These are phyloP conservation scores for Pecoramyces ruminantium DNA, from an alignment of 192 early-diverging fungal genomes.

Conservation along the genomic window DNA sequence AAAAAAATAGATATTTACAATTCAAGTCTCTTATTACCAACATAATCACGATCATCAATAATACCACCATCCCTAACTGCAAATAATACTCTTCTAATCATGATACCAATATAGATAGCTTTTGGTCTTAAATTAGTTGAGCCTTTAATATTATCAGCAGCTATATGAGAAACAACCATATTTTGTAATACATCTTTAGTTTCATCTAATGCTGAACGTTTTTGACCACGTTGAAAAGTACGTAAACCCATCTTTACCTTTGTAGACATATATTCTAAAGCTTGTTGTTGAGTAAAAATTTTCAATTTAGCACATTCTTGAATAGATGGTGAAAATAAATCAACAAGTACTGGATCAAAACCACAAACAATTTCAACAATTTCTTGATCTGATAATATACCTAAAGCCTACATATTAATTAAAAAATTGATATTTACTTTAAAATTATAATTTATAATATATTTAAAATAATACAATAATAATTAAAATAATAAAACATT, in stretches of 20 bases:
- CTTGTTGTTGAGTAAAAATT: constrained; percentile 81
- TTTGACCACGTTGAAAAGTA: constrained; percentile 4
- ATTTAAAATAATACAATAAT: not conserved
- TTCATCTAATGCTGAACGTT: constrained; percentile 44
- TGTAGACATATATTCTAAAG: constrained; percentile 70
- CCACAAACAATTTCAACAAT: constrained; percentile 86
- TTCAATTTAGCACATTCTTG: constrained; percentile 61
- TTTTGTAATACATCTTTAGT: constrained; percentile 72
- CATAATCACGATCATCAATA: constrained; percentile 92
- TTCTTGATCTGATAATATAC: constrained; percentile 86
- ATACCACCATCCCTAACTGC: constrained; percentile 62
- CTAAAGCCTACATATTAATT: constrained; percentile 46
- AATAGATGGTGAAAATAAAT: constrained; percentile 67
- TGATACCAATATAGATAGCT: constrained; percentile 79
- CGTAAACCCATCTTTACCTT: constrained; percentile 45
- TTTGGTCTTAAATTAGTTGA: constrained; percentile 73
- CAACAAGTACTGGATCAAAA: constrained; percentile 59
- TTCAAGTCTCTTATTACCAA: constrained; percentile 96
- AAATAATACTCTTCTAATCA: constrained; percentile 80
- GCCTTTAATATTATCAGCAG: constrained; percentile 28
- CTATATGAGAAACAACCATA: constrained; percentile 76
- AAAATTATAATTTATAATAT: not conserved
- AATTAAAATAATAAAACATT: not conserved
- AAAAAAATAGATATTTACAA: constrained; percentile 34
- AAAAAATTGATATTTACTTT: not conserved